Base-by-base conservation (phyloP, 1,139 yeast species). In the Pichia sp. region DNA sequence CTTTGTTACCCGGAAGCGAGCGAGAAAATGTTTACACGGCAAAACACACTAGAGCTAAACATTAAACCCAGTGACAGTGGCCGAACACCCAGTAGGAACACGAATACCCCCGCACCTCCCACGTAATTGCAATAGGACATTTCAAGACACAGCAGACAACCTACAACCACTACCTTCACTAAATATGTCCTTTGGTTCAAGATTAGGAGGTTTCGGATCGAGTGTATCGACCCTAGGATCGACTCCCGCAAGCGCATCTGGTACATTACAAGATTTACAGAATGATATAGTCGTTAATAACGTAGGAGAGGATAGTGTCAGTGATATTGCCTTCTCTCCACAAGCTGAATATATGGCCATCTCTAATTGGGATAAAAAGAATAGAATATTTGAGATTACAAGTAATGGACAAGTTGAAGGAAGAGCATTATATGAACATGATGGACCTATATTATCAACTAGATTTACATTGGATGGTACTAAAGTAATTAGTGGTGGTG, bases 281-380 rank as follows among this genome's bases (percentile, higher is more conserved):
- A 77, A 80, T 55, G 96, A 87, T 56, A 74, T 83, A 42, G 69
- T 75, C n/a, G 67, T 88, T 34, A 73, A 76, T 46, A 82, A 83
- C 51, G 86, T 94, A 2, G 97, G 97, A 11, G 94, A 85, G 45
- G 98, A 93, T 55, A 80, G 96, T 4, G 72, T 93, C 22, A 72
- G 88, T n/a, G 94, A 85, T 49, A 59, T 93, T 40, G 67, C 87
- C 15, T 93, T 91, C 60, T 84, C 96, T n/a, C 86, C 97, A n/a
- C 85, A 72, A 46, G 93, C 83, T 19, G 96, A 93, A 50, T 65
- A 77, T 42, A 60, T 81, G 40, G 77, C 94, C 3, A 94, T 78
- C 3, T 74, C 94, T 10, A 81, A 94, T 27, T 93, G 99, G 98
- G 99, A 93, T 61, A 84, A 83, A 52, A 87, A 87, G 56, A 96